A percentile compares a stretch with the other conserved stretches of the same genome.
These are phyloP conservation scores for Carnegiea gigantea DNA, from an alignment of 179 eudicot genomes.

Conservation along the genomic window DNA sequence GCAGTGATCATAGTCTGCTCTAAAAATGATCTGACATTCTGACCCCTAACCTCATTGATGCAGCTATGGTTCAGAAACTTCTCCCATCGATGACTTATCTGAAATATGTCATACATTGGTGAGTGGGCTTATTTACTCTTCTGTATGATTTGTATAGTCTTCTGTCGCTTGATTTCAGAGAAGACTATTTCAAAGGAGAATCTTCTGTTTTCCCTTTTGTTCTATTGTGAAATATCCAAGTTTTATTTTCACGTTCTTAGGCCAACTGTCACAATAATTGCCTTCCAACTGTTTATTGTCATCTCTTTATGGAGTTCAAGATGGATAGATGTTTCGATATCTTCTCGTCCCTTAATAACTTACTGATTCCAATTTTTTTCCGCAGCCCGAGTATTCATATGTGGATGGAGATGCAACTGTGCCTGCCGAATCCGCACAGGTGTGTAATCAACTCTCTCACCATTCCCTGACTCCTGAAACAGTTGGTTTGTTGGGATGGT, in stretches of 20 bases:
- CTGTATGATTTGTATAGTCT: neutral
- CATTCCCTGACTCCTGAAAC: neutral
- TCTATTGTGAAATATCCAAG: too few species aligned
- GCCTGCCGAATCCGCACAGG: conserved; percentile 83
- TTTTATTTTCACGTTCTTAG: neutral
- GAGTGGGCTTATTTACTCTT: conserved; percentile 23
- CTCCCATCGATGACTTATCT: conserved; percentile 70
- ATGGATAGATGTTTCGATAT: neutral
- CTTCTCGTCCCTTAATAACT: neutral
- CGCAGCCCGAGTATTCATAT: conserved; percentile 73
- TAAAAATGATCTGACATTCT: neutral
- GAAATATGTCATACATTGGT: conserved; percentile 85
- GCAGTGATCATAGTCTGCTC: too few species aligned
- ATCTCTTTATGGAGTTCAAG: neutral
- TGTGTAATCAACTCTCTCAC: conserved; percentile 23
- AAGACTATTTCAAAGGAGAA: neutral
- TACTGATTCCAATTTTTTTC: conserved; percentile 8
- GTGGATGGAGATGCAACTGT: conserved; percentile 97
- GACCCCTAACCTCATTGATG: conserved; percentile 24
- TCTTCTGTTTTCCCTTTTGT: neutral
- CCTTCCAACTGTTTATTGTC: neutral
- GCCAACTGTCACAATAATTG: neutral
- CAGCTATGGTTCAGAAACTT: conserved; percentile 83
- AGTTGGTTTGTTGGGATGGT: neutral
- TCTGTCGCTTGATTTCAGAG: neutral